phyloP scores from a whole-genome alignment of 2,329 filamentous ascomycete genomes.

The Verticillium dahliae region DNA sequence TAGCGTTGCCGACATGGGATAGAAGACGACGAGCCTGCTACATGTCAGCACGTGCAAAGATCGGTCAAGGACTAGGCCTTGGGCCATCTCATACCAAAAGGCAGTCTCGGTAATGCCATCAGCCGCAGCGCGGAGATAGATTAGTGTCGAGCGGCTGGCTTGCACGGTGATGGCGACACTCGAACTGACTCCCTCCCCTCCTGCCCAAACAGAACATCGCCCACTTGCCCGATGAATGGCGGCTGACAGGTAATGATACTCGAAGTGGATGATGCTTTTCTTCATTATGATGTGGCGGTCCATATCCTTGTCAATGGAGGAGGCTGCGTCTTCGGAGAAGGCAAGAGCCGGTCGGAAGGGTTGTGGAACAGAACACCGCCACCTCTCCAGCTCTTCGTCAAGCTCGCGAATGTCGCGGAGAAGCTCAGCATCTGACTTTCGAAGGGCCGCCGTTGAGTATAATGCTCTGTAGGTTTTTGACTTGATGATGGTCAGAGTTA shows the following conservation, averaged over 20 bases:
- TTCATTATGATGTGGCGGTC: conserved; percentile 33
- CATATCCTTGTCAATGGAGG: conserved; percentile 4
- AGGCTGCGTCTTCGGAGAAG: conserved; percentile 23
- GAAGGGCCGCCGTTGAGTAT: conserved; percentile 39
- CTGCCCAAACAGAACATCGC: conserved; percentile 36
- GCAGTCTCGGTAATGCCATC: conserved; percentile 35
- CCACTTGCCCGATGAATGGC: conserved; percentile 50
- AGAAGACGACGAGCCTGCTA: conserved; percentile 46
- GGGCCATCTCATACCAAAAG: conserved; percentile 36
- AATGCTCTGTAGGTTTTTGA: conserved; percentile 39
- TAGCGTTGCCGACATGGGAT: conserved; percentile 47
- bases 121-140: conserved; percentile 36
- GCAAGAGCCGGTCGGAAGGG: conserved; percentile 40
- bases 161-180: conserved; percentile 47
- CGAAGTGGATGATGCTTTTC: conserved; percentile 40
- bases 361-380: conserved; percentile 41
- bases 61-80: background rate
- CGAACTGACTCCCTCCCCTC: conserved; percentile 37
- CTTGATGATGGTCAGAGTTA: conserved; percentile 44
- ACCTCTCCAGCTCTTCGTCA: conserved; percentile 48
- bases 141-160: conserved; percentile 47
- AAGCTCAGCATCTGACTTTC: conserved; percentile 47
- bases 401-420: conserved; percentile 48
- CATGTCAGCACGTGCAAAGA: background rate
- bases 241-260: conserved; percentile 49